These are phyloP conservation scores for Arxiozyma slooffiae DNA, from an alignment of 1,139 yeast species.

Conservation along the genomic window DNA sequence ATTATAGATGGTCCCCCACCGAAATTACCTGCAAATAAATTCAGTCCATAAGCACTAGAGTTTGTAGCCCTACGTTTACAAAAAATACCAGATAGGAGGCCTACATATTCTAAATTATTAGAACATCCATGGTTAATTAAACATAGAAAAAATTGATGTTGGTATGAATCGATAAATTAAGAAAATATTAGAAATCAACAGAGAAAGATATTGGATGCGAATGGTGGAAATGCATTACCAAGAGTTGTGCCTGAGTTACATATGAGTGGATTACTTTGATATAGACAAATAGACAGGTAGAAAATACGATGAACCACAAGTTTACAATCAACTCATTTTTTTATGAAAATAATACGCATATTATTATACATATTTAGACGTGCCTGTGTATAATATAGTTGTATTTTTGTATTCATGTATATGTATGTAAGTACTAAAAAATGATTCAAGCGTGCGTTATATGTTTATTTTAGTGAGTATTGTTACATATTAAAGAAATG, in stretches of 20 bases:
- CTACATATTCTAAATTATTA: slow-evolving; percentile 66
- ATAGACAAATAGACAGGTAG: background rate
- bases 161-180: slow-evolving; percentile 32
- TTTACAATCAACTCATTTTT: background rate
- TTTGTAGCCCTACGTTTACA: slow-evolving; percentile 74
- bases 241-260: slow-evolving; percentile 30
- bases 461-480: background rate
- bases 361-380: too few species aligned
- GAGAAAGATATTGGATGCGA: slow-evolving; percentile 22
- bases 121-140: slow-evolving; percentile 74
- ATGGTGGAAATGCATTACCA: slow-evolving; percentile 22
- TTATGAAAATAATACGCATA: background rate
- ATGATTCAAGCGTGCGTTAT: background rate
- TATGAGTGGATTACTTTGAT: slow-evolving; percentile 25
- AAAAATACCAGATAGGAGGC: slow-evolving; percentile 72
- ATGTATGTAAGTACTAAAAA: too few species aligned
- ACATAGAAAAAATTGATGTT: slow-evolving; percentile 36
- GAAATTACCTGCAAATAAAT: slow-evolving; percentile 45
- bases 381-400: background rate
- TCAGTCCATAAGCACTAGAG: slow-evolving; percentile 66
- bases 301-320: background rate
- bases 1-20: slow-evolving; percentile 97
- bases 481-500: too few species aligned
- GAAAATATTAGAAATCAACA: slow-evolving; percentile 27
- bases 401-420: background rate